phyloP scores from a whole-genome alignment of 108 stramenopile species.

The Skeletonema grethae region DNA sequence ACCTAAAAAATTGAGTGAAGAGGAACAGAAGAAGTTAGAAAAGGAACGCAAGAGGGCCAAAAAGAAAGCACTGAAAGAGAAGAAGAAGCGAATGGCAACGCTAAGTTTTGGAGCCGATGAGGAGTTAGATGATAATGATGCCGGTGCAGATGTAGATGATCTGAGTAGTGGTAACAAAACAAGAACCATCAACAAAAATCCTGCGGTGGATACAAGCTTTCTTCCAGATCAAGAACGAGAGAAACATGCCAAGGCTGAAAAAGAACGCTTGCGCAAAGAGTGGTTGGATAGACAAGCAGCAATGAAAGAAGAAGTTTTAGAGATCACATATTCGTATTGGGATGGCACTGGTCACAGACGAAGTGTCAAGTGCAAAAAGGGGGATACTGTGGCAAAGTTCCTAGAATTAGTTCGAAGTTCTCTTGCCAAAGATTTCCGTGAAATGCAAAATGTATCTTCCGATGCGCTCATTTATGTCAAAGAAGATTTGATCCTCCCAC shows the following conservation, averaged over 20 bases:
- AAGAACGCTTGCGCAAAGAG: slow-evolving; percentile 76
- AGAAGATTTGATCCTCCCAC: slow-evolving; percentile 98
- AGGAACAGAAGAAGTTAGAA: slow-evolving; percentile 40
- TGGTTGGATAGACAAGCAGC: slow-evolving; percentile 82
- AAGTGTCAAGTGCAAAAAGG: slow-evolving; percentile 74
- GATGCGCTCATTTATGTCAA: slow-evolving; percentile 97
- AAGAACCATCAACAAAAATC: slow-evolving; percentile 78
- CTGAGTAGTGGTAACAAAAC: neutral
- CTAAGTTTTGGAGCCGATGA: slow-evolving; percentile 75
- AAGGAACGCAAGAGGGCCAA: slow-evolving; percentile 37
- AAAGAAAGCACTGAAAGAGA: slow-evolving; percentile 66
- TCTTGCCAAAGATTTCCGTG: slow-evolving; percentile 81
- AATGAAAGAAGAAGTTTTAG: slow-evolving; percentile 81
- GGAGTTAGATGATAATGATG: slow-evolving; percentile 51
- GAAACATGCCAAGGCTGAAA: slow-evolving; percentile 50
- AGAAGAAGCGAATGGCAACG: slow-evolving; percentile 66
- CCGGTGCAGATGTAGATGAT: slow-evolving; percentile 22
- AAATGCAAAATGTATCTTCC: slow-evolving; percentile 69
- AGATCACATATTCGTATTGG: slow-evolving; percentile 97
- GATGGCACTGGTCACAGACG: slow-evolving; percentile 96
- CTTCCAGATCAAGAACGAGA: slow-evolving; percentile 91
- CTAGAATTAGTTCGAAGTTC: slow-evolving; percentile 84
- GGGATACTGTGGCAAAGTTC: slow-evolving; percentile 89
- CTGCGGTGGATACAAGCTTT: slow-evolving; percentile 91
- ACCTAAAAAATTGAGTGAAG: slow-evolving; percentile 26